These are phyloP conservation scores for Podochytrium sp. DNA, from an alignment of 192 early-diverging fungal genomes.

Conservation along the genomic window DNA sequence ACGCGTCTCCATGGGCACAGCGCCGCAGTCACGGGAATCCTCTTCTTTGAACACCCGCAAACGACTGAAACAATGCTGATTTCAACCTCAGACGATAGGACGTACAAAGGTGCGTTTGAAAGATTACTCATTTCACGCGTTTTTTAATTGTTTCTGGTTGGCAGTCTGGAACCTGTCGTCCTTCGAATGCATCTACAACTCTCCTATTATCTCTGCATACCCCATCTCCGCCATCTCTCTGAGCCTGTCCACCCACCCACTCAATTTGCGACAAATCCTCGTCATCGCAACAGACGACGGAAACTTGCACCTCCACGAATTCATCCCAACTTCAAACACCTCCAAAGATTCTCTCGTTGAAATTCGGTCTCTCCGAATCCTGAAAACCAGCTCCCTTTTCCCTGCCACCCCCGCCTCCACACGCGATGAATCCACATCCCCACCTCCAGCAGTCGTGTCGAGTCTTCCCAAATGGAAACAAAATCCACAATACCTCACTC, in stretches of 20 bases:
- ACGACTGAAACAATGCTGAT: slow-evolving; percentile 27
- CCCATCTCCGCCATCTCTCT: slow-evolving; percentile 35
- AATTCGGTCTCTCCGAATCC: slow-evolving; percentile 18
- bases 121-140: background rate
- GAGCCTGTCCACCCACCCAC: background rate
- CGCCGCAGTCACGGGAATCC: background rate
- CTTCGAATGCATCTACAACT: slow-evolving; percentile 37
- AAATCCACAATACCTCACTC: background rate
- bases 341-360: slow-evolving; percentile 38
- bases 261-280: background rate
- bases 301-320: slow-evolving; percentile 18
- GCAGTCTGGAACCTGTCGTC: slow-evolving; percentile 41
- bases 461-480: slow-evolving; percentile 24
- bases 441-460: background rate
- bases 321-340: slow-evolving; percentile 26
- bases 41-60: background rate
- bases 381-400: background rate
- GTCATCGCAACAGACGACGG: slow-evolving; percentile 20
- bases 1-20: background rate
- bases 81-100: slow-evolving; percentile 43
- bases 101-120: slow-evolving; percentile 37
- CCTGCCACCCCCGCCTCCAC: background rate
- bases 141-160: background rate
- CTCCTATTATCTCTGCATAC: slow-evolving; percentile 40
- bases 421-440: background rate